These are phyloP conservation scores for Ulota crispa DNA, from an alignment of 225 moss, liverwort and hornwort species.

Conservation along the genomic window DNA sequence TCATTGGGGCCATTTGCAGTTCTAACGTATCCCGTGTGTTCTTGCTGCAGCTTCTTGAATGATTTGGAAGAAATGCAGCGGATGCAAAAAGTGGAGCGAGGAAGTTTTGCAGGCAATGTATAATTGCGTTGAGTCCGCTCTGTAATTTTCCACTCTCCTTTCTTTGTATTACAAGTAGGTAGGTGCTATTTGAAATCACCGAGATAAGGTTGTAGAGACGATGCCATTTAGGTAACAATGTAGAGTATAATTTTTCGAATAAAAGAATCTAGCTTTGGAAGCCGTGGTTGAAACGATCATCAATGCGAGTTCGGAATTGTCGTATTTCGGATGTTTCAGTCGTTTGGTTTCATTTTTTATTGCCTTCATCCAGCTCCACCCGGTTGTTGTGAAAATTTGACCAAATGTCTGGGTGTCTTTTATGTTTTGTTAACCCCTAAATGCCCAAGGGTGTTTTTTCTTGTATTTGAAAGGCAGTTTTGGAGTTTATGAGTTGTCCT, in stretches of 20 bases:
- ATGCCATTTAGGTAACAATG: slow-evolving; percentile 14
- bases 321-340: slow-evolving; percentile 4
- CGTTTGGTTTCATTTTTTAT: slow-evolving; percentile 27
- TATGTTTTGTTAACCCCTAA: background rate
- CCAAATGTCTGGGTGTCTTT: background rate
- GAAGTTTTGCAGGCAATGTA: slow-evolving; percentile 55
- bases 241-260: background rate
- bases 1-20: background rate
- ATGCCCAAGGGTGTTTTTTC: no score
- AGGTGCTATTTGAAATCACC: slow-evolving; percentile 13
- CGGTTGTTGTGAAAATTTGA: slow-evolving; percentile 19
- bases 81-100: slow-evolving; percentile 84
- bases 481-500: no score
- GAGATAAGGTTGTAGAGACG: slow-evolving; percentile 19
- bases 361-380: slow-evolving; percentile 27
- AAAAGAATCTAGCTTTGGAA: background rate
- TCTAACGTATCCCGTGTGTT: slow-evolving; percentile 27
- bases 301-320: background rate
- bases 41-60: slow-evolving; percentile 71
- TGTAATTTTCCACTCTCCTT: slow-evolving; percentile 12
- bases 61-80: slow-evolving; percentile 92
- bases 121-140: slow-evolving; percentile 8
- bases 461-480: no score
- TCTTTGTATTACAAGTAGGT: slow-evolving; percentile 5
- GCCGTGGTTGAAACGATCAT: slow-evolving; percentile 10